Conservation (phyloP, 1,139 yeast species). For the Geotrichum cucujoidarum region DNA sequence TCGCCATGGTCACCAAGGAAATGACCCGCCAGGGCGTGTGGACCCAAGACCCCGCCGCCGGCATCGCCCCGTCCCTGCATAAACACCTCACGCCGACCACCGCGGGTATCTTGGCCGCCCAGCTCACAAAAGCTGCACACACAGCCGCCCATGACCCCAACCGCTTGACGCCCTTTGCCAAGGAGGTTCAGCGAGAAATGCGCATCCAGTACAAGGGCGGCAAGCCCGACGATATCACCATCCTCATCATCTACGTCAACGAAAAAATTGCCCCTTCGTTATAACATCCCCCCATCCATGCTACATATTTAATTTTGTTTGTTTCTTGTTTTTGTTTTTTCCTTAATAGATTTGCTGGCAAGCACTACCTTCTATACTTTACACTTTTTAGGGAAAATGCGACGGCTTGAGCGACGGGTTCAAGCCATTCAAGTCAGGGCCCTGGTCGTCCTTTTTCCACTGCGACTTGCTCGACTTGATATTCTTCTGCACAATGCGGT, state of each 20-base stretch:
- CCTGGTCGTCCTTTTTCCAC: background rate
- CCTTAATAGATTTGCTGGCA: no score
- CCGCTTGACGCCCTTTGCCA: constrained; percentile 83
- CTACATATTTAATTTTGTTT: background rate
- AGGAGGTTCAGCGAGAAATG: constrained; percentile 52
- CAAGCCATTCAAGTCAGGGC: no score
- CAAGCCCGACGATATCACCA: constrained; percentile 90
- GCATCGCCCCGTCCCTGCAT: constrained; percentile 18
- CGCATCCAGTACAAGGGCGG: constrained; percentile 78
- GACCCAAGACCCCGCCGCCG: constrained; percentile 17
- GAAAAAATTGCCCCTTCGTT: constrained; percentile 13
- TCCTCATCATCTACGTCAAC: constrained; percentile 53
- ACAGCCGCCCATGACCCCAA: constrained; percentile 65
- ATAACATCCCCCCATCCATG: background rate
- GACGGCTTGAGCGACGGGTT: no score
- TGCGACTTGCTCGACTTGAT: background rate
- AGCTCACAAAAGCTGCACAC: constrained; percentile 64
- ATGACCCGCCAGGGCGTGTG: constrained; percentile 26
- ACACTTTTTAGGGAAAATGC: no score
- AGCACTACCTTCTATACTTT: no score
- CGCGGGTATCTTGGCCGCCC: constrained; percentile 42
- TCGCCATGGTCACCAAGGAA: constrained; percentile 37
- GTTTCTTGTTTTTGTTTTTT: no score
- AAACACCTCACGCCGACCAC: constrained; percentile 31
- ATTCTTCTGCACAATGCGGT: constrained; percentile 7